Evolutionary conservation across 108 stramenopile genomes (phyloP), one percentile per base, ranked within the genome.

Genomic region (Skeletonema tropicum): DNA sequence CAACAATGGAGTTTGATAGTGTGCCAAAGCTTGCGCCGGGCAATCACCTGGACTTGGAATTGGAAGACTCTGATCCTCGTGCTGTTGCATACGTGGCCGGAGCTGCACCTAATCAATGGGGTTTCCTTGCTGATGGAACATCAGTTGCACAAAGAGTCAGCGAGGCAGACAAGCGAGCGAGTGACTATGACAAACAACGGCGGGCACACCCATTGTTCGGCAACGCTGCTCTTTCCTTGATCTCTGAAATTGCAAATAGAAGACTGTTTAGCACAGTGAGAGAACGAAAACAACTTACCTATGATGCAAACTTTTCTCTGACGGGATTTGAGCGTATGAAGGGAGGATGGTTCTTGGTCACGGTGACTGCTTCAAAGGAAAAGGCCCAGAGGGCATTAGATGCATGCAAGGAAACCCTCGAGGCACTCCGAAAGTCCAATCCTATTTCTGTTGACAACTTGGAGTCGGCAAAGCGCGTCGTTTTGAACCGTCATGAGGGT

Each of bases 251-350:
- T 64, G 77, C 87, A 26, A 98, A 98, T 74, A 85, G 98, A 38
- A 85, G 98, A 32, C 86, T 98, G 26, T 98, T 98, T 70, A 89
- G 89, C 65, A 96, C 89, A 29, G 97, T 98, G 23, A 86, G 98
- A 61, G 98, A 98, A 71, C 77, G 96, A 73, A 96, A 94, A 70
- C 97, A 97, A 68, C 86, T 98, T 2, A 98, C 97, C 0, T 98
- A 98, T 74, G 98, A 98, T 76, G 98, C 98, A 62, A 97, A 97
- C 85, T 97, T 98, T 71, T 92, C 94, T 7, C 88, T 97, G 9
- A 92, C 94, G 26, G 87, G 89, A 38, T 95, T 92, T 87, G 96
- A 97, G 82, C 87, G 94, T n/a, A 67, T 97, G 60, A 73, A 88
- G 64, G 98, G 98, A 57, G 94, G 97, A 23, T 98, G 94, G 94